Percentiles rank a stretch among this genome's conserved stretches.
These are phyloP conservation scores for Colletotrichum tabaci DNA, from an alignment of 2,329 filamentous ascomycete species.

Conservation along the genomic window DNA sequence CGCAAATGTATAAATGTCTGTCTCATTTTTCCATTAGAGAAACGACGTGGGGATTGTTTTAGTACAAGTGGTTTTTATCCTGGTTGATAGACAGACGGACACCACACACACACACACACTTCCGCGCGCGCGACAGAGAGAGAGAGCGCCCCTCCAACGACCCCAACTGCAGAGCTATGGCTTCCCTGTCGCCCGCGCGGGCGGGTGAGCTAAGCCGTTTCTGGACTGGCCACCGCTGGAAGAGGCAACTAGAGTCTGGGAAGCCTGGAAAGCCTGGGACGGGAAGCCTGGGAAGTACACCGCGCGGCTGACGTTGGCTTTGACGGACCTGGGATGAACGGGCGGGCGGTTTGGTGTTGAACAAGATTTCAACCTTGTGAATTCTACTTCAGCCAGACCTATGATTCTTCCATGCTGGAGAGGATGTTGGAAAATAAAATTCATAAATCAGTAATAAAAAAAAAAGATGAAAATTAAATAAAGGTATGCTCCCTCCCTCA, in stretches of 20 bases:
- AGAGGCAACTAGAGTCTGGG: not conserved
- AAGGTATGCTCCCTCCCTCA: not conserved
- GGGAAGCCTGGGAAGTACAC: conserved; percentile 1
- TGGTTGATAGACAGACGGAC: not conserved
- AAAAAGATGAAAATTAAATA: not conserved
- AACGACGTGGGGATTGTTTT: not conserved
- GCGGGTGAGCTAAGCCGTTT: conserved; percentile 36
- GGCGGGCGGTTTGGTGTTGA: not conserved
- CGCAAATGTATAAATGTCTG: too few relatives aligned
- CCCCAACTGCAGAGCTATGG: not conserved
- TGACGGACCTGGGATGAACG: not conserved
- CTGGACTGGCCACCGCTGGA: not conserved
- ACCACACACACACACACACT: conserved; percentile 1
- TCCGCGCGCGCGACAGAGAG: not conserved
- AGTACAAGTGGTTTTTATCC: not conserved
- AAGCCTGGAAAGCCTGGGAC: too few relatives aligned
- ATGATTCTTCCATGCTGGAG: too few relatives aligned
- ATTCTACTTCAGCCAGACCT: not conserved
- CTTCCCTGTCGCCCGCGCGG: conserved; percentile 23
- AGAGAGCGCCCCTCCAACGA: not conserved
- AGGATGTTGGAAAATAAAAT: too few relatives aligned
- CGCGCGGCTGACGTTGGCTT: conserved; percentile 26
- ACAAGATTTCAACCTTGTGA: not conserved
- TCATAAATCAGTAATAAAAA: too few relatives aligned
- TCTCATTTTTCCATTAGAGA: not conserved